These are phyloP conservation scores for Rhizophagus clarus DNA, from an alignment of 192 early-diverging fungal species.

Conservation along the genomic window DNA sequence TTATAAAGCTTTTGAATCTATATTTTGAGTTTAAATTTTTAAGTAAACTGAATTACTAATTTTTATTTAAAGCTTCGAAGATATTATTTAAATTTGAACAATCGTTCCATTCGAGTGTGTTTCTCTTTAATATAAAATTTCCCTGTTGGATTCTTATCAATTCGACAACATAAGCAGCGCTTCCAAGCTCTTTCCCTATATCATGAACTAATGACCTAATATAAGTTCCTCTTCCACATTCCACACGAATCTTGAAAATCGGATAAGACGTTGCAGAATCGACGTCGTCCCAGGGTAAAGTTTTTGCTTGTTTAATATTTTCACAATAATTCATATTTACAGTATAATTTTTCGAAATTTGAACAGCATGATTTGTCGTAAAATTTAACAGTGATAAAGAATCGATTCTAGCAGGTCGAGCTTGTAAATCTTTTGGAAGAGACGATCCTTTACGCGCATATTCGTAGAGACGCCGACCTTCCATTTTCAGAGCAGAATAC, in stretches of 20 bases:
- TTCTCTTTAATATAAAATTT: slow-evolving; percentile 47
- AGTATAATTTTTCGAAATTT: neutral
- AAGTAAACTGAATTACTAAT: too few species aligned
- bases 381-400: slow-evolving; percentile 44
- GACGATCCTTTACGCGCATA: slow-evolving; percentile 61
- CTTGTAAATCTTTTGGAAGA: slow-evolving; percentile 46
- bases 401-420: slow-evolving; percentile 44
- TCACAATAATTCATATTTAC: neutral
- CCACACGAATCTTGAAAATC: slow-evolving; percentile 57
- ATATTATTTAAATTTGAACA: slow-evolving; percentile 6
- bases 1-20: too few species aligned
- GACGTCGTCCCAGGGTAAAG: too few species aligned
- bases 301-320: neutral
- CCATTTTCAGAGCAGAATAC: slow-evolving; percentile 68
- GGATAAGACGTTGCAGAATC: slow-evolving; percentile 22
- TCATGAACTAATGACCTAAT: slow-evolving; percentile 74
- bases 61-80: neutral
- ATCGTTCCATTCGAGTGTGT: slow-evolving; percentile 38
- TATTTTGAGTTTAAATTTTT: too few species aligned
- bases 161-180: slow-evolving; percentile 62
- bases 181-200: slow-evolving; percentile 55
- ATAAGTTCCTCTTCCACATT: slow-evolving; percentile 73
- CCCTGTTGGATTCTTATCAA: slow-evolving; percentile 65
- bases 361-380: slow-evolving; percentile 12
- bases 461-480: slow-evolving; percentile 71